Conservation (phyloP, 1,284 basidiomycete genomes). For the Microbotryum intermedium region DNA sequence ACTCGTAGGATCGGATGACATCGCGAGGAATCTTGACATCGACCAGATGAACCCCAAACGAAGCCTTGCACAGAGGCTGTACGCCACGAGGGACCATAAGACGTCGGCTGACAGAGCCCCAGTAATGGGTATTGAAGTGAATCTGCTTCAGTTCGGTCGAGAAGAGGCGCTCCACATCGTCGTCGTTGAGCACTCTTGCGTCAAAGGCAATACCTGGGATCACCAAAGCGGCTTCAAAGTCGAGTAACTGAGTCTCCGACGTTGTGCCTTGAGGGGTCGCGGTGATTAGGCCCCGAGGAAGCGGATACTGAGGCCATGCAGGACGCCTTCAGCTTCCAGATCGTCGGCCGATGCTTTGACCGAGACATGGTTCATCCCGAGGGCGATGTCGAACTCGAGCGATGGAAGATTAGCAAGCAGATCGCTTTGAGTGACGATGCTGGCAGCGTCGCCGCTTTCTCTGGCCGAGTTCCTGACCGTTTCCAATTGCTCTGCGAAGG, state of each 20-base stretch:
- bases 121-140: not conserved
- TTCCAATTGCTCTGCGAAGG: constrained; percentile 2
- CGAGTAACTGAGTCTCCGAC: not conserved
- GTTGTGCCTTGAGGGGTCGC: not conserved
- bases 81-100: too few species aligned
- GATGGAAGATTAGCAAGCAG: not conserved
- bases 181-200: not conserved
- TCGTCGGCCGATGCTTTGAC: constrained; percentile 6
- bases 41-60: not conserved
- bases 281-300: not conserved
- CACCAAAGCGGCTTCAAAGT: not conserved
- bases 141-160: constrained; percentile 4
- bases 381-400: constrained; percentile 1
- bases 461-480: too few species aligned
- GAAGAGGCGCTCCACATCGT: not conserved
- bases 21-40: constrained; percentile 4
- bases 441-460: not conserved
- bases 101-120: too few species aligned
- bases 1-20: constrained; percentile 6
- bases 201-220: not conserved
- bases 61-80: not conserved
- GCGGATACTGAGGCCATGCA: not conserved
- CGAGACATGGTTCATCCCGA: not conserved
- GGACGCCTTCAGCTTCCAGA: not conserved
- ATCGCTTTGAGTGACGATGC: not conserved